Evolutionary conservation across 2,329 filamentous ascomycete species (phyloP).

Genomic region (Aureobasidium subglaciale): DNA sequence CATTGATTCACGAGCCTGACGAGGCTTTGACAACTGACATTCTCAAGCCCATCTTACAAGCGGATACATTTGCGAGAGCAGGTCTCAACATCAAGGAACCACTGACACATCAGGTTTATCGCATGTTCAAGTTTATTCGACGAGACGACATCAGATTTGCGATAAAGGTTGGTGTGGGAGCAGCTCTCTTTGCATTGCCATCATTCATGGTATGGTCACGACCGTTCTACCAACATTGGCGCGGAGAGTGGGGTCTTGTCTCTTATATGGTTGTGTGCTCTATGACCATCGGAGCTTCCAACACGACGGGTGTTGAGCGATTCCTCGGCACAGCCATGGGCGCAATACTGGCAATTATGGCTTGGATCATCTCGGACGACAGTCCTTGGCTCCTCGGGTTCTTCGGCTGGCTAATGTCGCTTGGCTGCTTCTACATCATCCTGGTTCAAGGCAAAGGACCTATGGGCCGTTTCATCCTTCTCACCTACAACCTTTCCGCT

Average conservation of each 20-base stretch:
- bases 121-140: conserved; percentile 49
- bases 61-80: conserved; percentile 25
- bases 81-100: conserved; percentile 8
- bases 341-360: conserved; percentile 63
- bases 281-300: conserved; percentile 94
- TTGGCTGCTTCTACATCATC: conserved; percentile 86
- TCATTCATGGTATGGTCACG: conserved; percentile 75
- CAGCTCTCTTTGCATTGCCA: conserved; percentile 79
- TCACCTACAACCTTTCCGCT: conserved; percentile 93
- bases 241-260: conserved; percentile 92
- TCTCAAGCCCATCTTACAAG: conserved; percentile 24
- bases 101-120: conserved; percentile 39
- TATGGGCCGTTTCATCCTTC: conserved; percentile 84
- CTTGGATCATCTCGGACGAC: conserved; percentile 70
- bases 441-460: conserved; percentile 76
- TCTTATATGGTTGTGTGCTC: conserved; percentile 98
- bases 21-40: conserved; percentile 24
- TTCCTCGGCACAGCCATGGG: conserved; percentile 83
- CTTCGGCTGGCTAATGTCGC: conserved; percentile 72
- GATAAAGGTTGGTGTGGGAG: conserved; percentile 87
- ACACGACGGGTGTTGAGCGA: conserved; percentile 81
- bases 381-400: conserved; percentile 70
- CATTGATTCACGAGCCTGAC: conserved; percentile 18
- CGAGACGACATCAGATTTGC: conserved; percentile 69
- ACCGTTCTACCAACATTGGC: conserved; percentile 76